These are phyloP conservation scores for Solanum hybrid DNA, from an alignment of 305 asterid genomes.

Conservation along the genomic window DNA sequence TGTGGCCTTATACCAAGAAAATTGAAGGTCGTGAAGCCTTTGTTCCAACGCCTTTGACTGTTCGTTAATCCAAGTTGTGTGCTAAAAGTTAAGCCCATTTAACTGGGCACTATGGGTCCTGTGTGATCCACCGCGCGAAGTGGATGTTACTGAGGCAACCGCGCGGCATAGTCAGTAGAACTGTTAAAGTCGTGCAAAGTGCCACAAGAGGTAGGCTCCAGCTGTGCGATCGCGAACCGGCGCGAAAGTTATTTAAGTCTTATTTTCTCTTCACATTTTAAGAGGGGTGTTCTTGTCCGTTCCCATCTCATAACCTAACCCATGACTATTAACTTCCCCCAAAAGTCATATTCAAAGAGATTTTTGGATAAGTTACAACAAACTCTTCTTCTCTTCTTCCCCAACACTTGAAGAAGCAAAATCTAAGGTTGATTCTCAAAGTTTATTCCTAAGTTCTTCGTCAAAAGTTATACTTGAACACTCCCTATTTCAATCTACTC, in stretches of 20 bases:
- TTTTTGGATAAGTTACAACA: not conserved
- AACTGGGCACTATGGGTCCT: accelerated
- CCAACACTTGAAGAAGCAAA: not conserved
- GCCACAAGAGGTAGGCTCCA: not conserved
- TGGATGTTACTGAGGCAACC: no score
- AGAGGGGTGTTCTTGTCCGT: not conserved
- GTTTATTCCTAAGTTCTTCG: not conserved
- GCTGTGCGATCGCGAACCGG: not conserved
- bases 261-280: not conserved
- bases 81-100: not conserved
- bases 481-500: not conserved
- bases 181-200: not conserved
- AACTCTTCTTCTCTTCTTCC: not conserved
- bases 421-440: not conserved
- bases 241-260: not conserved
- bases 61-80: not conserved
- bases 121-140: not conserved
- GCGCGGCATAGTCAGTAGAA: not conserved
- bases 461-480: not conserved
- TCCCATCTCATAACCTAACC: not conserved
- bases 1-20: not conserved
- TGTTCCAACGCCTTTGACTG: not conserved
- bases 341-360: not conserved
- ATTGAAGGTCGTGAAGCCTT: not conserved
- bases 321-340: not conserved